These are phyloP conservation scores for Xylariomycetidae sp. DNA, from an alignment of 2,329 filamentous ascomycete genomes.

Conservation along the genomic window DNA sequence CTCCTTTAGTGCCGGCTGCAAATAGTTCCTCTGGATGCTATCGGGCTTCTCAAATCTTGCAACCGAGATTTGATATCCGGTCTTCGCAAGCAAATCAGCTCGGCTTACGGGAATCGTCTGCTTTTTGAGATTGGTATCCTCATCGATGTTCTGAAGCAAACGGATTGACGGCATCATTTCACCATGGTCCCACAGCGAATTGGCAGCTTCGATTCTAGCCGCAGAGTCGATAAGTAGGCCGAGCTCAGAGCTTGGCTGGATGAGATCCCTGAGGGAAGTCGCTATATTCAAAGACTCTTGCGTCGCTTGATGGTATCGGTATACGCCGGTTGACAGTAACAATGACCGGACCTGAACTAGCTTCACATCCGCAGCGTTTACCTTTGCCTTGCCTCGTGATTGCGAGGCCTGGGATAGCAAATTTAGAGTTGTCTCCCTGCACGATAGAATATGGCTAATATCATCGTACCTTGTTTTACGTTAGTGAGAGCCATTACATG, in stretches of 20 bases:
- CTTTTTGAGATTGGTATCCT: conserved; percentile 55
- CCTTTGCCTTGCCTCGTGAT: conserved; percentile 55
- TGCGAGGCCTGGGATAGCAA: conserved; percentile 67
- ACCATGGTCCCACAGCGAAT: conserved; percentile 89
- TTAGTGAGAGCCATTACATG: conserved; percentile 14
- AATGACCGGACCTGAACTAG: conserved; percentile 74
- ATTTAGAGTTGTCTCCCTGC: conserved; percentile 76
- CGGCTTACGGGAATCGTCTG: conserved; percentile 69
- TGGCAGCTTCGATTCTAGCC: conserved; percentile 77
- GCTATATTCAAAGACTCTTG: conserved; percentile 86
- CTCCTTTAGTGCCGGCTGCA: conserved; percentile 78
- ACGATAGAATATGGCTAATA: conserved; percentile 75
- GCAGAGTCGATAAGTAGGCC: conserved; percentile 73
- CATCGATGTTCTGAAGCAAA: conserved; percentile 74
- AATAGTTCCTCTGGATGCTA: conserved; percentile 79
- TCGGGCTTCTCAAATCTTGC: conserved; percentile 89
- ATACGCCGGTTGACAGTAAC: conserved; percentile 68
- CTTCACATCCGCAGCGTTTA: conserved; percentile 60
- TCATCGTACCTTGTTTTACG: conserved; percentile 59
- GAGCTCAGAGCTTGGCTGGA: conserved; percentile 63
- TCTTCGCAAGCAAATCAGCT: conserved; percentile 77
- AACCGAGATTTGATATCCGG: conserved; percentile 84
- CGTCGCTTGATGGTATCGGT: conserved; percentile 72
- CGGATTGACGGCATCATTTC: conserved; percentile 85
- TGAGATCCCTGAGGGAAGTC: conserved; percentile 74